Evolutionary conservation across 306 rosid genomes (phyloP), one percentile per base, ranked within the genome.

Genomic region (Quercus rubra): DNA sequence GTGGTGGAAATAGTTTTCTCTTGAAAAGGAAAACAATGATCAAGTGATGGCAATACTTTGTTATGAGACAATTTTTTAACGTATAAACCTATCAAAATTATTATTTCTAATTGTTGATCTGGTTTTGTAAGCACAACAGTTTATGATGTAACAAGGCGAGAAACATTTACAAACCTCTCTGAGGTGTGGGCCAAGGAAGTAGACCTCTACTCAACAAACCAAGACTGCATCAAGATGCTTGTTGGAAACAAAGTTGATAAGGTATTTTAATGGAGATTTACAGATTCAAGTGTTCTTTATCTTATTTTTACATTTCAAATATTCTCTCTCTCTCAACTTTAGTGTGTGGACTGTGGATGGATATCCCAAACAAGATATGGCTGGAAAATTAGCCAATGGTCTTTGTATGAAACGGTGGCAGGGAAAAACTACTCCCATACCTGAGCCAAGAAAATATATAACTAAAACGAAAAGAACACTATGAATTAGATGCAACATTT

Each of bases 191-290:
- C 98, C 70, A 96, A 90, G 88, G 98, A 96, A 88, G 87, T 96
- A 56, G 98, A 93, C 57, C 97, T 93, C 78, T 91, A 93, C 84
- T 93, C 97, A 15, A 96, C 98, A 83, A 96, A 93, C 86, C 98
- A 88, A 87, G 98, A 96, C 83, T 91, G 96, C 87, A 93, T 96
- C 87, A 96, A 91, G 89, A 91, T 96, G 98, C 97, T 96, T 81
- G 99, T 96, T 61, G 99, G 99, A 78, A 93, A 93, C 91, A 96
- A 96, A 89, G 90, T 96, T 54, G 99, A 95, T 64, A 93, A 95
- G 99, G 99, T 95, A 89, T 70, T 74, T 57, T 20, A 74, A 68
- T 3, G 54, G 61, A 79, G 56, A 67, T 76, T 72, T 54, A 64
- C 63, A 56, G 11, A 56, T n/a, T 62, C 77, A 51, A 66, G 58